Evolutionary conservation across 441 rosid species (phyloP).

Genomic region (Populus trichocarpa): DNA sequence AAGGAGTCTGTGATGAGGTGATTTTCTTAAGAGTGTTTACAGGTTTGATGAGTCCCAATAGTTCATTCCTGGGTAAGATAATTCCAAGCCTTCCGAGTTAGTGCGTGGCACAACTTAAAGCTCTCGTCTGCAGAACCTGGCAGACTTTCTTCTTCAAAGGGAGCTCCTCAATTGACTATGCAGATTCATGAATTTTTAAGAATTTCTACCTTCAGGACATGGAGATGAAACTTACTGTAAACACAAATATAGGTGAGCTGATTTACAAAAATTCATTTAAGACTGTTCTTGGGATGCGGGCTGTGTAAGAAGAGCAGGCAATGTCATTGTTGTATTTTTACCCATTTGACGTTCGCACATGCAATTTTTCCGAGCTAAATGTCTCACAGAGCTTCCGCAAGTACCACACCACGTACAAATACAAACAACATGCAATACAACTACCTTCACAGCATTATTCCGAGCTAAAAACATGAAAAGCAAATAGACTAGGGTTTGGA

Average conservation of each 20-base stretch:
- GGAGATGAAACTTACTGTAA: conserved; percentile 5
- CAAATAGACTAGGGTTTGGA: no score
- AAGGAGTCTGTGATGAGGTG: conserved; percentile 87
- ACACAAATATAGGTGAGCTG: not conserved
- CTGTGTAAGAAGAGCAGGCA: not conserved
- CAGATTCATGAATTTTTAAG: conserved; percentile 8
- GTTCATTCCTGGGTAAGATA: not conserved
- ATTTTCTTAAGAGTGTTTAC: conserved; percentile 10
- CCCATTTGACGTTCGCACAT: not conserved
- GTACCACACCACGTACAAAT: no score
- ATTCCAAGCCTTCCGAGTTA: conserved; percentile 1
- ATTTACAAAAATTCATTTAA: not conserved
- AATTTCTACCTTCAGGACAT: conserved; percentile 10
- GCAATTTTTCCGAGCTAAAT: not conserved
- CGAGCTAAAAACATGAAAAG: no score
- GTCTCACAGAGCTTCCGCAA: no score
- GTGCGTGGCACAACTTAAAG: conserved; percentile 11
- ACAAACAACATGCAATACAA: no score
- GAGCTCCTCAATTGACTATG: conserved; percentile 9
- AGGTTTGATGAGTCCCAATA: not conserved
- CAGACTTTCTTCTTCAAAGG: not conserved
- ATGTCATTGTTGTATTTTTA: not conserved
- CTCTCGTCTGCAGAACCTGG: conserved; percentile 4
- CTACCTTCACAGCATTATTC: no score
- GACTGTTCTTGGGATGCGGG: not conserved